These are phyloP conservation scores for Pythium grandisporangium DNA, from an alignment of 352 stramenopile genomes.

Conservation along the genomic window DNA sequence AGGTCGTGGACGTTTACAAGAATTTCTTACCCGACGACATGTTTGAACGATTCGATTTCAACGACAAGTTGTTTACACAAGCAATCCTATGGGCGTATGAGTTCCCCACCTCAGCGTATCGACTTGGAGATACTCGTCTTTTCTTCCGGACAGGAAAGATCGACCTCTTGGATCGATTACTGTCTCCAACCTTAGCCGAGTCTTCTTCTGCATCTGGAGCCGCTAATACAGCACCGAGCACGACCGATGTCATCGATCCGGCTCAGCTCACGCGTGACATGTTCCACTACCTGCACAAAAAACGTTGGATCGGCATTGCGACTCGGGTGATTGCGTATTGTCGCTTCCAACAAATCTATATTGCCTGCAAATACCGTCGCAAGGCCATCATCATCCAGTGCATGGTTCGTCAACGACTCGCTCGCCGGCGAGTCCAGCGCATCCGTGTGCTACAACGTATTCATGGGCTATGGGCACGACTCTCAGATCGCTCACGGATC, in stretches of 20 bases:
- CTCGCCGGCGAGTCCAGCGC: constrained; percentile 56
- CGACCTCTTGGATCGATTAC: constrained; percentile 65
- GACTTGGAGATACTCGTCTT: constrained; percentile 65
- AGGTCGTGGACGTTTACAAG: constrained; percentile 81
- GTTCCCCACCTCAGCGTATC: constrained; percentile 69
- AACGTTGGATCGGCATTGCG: constrained; percentile 63
- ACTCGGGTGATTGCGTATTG: constrained; percentile 71
- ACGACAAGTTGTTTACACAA: constrained; percentile 83
- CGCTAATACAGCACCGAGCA: too few relatives aligned
- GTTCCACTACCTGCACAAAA: constrained; percentile 61
- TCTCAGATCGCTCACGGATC: constrained; percentile 55
- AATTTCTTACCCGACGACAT: constrained; percentile 51
- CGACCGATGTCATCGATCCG: constrained; percentile 12
- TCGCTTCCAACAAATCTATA: constrained; percentile 58
- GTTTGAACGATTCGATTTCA: constrained; percentile 66
- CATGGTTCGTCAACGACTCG: constrained; percentile 62
- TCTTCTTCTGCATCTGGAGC: too few relatives aligned
- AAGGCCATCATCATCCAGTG: constrained; percentile 75
- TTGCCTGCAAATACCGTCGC: constrained; percentile 55
- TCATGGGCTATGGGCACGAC: constrained; percentile 48
- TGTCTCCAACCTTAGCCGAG: constrained; percentile 55
- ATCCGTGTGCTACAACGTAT: constrained; percentile 52
- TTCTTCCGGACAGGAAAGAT: constrained; percentile 87
- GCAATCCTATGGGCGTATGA: constrained; percentile 71
- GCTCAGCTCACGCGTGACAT: constrained; percentile 23